Base-by-base conservation (phyloP, 257 asterid genomes). In the Solanum infundibuliforme region DNA sequence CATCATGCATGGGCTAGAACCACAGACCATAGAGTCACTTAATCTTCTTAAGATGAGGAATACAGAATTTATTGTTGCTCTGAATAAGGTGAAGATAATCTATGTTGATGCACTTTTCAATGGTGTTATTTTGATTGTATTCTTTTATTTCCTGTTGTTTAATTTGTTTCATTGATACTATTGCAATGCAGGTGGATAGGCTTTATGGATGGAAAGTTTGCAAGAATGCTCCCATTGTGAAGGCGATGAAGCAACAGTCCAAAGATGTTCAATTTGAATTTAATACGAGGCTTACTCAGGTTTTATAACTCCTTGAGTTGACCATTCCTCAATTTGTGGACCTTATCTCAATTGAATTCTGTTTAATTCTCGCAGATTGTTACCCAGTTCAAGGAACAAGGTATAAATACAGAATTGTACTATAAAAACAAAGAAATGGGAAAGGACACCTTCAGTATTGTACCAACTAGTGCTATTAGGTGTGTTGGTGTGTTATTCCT, bases 1-100 rank as follows among this genome's bases (percentile, higher is more conserved):
- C 90, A 96, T 97, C 89, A 97, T 97, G 99, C 99, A 97, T 90
- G 99, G 99, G 12, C 88, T 97, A 92, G 99, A 97, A 89, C 99
- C 95, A 31, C 99, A 97, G 89, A 97, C 99, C 23, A 95, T 97
- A 58, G 99, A 97, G 82, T 97, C 99, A 3, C 99, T 97, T 89
- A 94, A 95, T 94, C 99, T 97, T 86, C 90, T 97, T 91, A 95
- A 91, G 93, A 94, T 93, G 99, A 93, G 99, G 92, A 91, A 96
- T 90, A 97, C 99, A 29, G 97, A 97, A 62, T 97, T 97, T 88
- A 94, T 97, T 83, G 92, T 97, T 87, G 99, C 99, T 84, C 90
- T 97, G 95, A 97, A 97, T 90, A 97, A 97, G 97, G 99, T 95
- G 91, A 89, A 12, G 34, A 68, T 27, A 12, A 27, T 68, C 16